phyloP scores from a whole-genome alignment of 192 early-diverging fungal genomes.

The Phycomyces nitens region DNA sequence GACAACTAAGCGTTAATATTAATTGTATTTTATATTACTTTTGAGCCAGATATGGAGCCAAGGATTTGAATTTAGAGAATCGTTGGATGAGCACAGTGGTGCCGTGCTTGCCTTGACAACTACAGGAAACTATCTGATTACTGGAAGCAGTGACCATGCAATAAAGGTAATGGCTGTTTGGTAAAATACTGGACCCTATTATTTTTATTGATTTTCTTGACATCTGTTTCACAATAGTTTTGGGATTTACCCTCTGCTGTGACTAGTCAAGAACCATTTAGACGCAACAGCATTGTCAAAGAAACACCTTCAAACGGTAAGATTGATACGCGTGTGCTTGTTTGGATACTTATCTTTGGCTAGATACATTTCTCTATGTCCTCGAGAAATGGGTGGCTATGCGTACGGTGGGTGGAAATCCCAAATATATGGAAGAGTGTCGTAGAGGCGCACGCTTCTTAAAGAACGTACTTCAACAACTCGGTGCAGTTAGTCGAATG shows the following conservation, averaged over 20 bases:
- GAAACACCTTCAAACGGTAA: slow-evolving; percentile 9
- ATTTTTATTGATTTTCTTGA: neutral
- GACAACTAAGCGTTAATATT: too few relatives aligned
- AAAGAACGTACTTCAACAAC: slow-evolving; percentile 58
- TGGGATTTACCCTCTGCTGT: slow-evolving; percentile 45
- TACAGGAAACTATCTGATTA: slow-evolving; percentile 48
- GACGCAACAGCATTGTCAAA: slow-evolving; percentile 13
- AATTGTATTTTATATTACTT: too few relatives aligned
- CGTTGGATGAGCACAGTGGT: slow-evolving; percentile 47
- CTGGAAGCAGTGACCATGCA: slow-evolving; percentile 57
- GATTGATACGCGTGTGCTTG: neutral
- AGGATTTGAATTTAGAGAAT: slow-evolving; percentile 55
- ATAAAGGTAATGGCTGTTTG: slow-evolving; percentile 39
- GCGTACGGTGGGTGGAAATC: slow-evolving; percentile 63
- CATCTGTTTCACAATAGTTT: too few relatives aligned
- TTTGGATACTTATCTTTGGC: neutral
- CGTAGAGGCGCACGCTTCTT: slow-evolving; percentile 70
- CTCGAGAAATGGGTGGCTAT: slow-evolving; percentile 68
- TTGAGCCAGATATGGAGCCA: slow-evolving; percentile 50
- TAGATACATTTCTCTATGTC: slow-evolving; percentile 56
- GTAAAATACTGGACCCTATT: slow-evolving; percentile 6
- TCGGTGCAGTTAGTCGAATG: slow-evolving; percentile 57
- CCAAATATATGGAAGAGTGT: slow-evolving; percentile 68
- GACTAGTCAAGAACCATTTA: slow-evolving; percentile 12
- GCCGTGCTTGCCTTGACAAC: slow-evolving; percentile 58